These are phyloP conservation scores for Ambrosia hybrid DNA, from an alignment of 140 eudicot species.

Conservation along the genomic window DNA sequence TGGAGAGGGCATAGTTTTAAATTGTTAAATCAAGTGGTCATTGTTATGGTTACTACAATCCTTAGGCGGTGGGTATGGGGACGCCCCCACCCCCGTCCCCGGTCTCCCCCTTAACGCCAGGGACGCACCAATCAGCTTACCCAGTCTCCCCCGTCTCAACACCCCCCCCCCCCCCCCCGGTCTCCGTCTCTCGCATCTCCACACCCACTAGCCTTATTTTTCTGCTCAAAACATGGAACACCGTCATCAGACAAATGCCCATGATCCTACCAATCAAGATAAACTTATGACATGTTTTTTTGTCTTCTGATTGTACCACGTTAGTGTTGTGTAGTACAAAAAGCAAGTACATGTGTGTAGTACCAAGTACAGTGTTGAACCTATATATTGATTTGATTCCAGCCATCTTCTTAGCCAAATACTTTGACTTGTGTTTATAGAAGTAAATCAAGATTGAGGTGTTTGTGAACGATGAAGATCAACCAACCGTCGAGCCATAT, in stretches of 20 bases:
- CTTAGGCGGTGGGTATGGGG: no score
- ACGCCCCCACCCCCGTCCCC: no score
- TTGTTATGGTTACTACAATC: not conserved
- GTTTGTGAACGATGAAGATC: not conserved
- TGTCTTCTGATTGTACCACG: not conserved
- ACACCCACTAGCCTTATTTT: no score
- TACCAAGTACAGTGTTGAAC: not conserved
- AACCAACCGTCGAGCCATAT: not conserved
- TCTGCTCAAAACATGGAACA: not conserved
- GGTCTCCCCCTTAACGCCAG: no score
- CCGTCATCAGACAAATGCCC: not conserved
- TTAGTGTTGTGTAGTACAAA: slow-evolving; percentile 1
- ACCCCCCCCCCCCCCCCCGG: no score
- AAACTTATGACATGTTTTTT: not conserved
- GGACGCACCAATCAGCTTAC: no score
- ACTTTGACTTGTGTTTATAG: not conserved
- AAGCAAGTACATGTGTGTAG: not conserved
- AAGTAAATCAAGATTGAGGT: slow-evolving; percentile 2
- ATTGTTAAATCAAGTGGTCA: not conserved
- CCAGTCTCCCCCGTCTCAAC: no score
- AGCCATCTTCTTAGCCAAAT: not conserved
- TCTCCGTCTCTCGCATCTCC: no score
- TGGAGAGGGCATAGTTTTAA: not conserved
- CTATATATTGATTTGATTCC: slow-evolving; percentile 1
- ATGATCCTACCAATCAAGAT: no score